A percentile compares a stretch with the other conserved stretches of the same genome.
phyloP scores from a whole-genome alignment of 2,329 filamentous ascomycete genomes.

The Ophidiomyces ophidiicola region DNA sequence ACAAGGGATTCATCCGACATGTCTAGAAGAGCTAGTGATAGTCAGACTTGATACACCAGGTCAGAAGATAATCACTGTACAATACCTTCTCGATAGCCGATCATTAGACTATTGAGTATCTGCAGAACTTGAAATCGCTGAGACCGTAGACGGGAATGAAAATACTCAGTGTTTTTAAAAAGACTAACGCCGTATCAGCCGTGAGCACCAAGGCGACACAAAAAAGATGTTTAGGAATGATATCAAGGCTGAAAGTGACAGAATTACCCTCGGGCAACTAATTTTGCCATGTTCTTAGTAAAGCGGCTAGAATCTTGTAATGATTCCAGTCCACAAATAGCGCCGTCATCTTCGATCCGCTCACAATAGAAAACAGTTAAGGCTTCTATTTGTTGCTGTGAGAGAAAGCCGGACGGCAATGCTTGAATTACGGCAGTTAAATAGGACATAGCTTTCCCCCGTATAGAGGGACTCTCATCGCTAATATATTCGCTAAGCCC shows the following conservation, averaged over 20 bases:
- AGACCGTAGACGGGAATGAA: conserved; percentile 50
- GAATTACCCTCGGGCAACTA: conserved; percentile 42
- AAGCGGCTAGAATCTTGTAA: conserved; percentile 50
- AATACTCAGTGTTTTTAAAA: conserved; percentile 43
- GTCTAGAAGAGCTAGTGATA: conserved; percentile 36
- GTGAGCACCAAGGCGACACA: background rate
- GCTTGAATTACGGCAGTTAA: conserved; percentile 35
- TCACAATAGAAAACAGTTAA: conserved; percentile 54
- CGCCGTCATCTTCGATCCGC: conserved; percentile 51
- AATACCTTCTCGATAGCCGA: conserved; percentile 46
- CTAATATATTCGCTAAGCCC: conserved; percentile 56
- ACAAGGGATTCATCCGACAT: conserved; percentile 50
- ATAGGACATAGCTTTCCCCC: conserved; percentile 45
- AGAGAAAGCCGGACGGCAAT: conserved; percentile 44
- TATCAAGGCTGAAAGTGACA: conserved; percentile 5
- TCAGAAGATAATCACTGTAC: background rate
- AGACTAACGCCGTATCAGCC: conserved; percentile 26
- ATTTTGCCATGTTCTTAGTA: conserved; percentile 44
- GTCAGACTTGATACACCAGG: background rate
- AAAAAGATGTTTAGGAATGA: conserved; percentile 1
- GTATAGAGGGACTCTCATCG: conserved; percentile 48
- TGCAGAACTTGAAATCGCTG: conserved; percentile 52
- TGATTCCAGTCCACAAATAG: conserved; percentile 46
- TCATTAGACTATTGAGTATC: conserved; percentile 50
- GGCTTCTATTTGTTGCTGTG: conserved; percentile 50